Conservation (phyloP, 495 filamentous ascomycete species). For the Hypoxylon fuscum region DNA sequence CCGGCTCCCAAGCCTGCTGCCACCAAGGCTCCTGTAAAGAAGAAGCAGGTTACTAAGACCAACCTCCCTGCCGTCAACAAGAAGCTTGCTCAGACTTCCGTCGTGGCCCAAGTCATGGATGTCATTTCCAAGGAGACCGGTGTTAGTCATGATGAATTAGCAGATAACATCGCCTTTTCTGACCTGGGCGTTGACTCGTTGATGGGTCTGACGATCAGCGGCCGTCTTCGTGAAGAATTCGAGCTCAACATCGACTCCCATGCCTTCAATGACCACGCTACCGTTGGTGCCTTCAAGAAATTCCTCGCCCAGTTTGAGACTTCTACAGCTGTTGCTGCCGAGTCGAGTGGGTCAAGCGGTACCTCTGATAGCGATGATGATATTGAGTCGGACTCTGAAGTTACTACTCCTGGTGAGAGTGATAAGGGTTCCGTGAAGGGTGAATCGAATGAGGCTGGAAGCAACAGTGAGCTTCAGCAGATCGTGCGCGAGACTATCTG, state of each 20-base stretch:
- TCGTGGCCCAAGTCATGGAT: conserved; percentile 60
- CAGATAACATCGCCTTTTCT: conserved; percentile 61
- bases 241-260: conserved; percentile 64
- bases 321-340: conserved; percentile 41
- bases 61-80: conserved; percentile 55
- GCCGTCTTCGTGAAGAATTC: conserved; percentile 65
- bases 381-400: conserved; percentile 55
- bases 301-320: conserved; percentile 61
- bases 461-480: conserved; percentile 56
- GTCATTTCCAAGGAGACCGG: conserved; percentile 75
- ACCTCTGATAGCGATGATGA: conserved; percentile 54
- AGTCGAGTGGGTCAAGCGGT: conserved; percentile 43
- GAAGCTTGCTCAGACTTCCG: conserved; percentile 47
- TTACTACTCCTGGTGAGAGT: conserved; percentile 59
- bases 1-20: conserved; percentile 52
- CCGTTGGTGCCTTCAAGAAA: conserved; percentile 68
- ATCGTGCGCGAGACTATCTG: conserved; percentile 68
- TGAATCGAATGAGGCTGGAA: conserved; percentile 44
- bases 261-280: conserved; percentile 62
- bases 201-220: conserved; percentile 63
- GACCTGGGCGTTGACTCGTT: conserved; percentile 71
- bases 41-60: conserved; percentile 53
- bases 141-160: conserved; percentile 67
- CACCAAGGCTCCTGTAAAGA: conserved; percentile 52
- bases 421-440: conserved; percentile 54